phyloP scores from a whole-genome alignment of 768 basidiomycete species.

The Mycena indigotica region DNA sequence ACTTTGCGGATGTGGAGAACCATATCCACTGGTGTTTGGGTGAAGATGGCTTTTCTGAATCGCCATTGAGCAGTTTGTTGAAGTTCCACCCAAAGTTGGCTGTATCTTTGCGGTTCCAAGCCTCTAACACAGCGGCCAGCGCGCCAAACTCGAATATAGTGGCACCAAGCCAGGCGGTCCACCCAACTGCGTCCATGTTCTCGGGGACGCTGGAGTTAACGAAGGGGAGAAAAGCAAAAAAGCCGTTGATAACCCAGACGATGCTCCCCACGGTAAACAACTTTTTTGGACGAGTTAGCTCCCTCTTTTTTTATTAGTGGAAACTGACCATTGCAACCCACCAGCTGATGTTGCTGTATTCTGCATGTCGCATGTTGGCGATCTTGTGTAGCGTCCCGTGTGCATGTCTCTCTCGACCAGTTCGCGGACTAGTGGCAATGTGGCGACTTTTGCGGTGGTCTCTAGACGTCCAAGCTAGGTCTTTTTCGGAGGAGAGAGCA shows the following conservation, averaged over 20 bases:
- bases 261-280: constrained; percentile 45
- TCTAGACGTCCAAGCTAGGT: constrained; percentile 42
- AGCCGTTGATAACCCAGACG: constrained; percentile 61
- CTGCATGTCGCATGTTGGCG: constrained; percentile 34
- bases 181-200: constrained; percentile 40
- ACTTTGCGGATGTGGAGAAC: constrained; percentile 40
- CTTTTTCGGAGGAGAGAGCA: constrained; percentile 8
- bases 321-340: constrained; percentile 41
- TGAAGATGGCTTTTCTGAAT: constrained; percentile 16
- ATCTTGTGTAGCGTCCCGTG: constrained; percentile 23
- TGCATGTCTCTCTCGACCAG: constrained; percentile 21
- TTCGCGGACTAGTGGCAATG: constrained; percentile 26
- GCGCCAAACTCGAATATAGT: constrained; percentile 62
- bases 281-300: constrained; percentile 17
- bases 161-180: constrained; percentile 58
- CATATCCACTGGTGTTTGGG: constrained; percentile 35
- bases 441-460: constrained; percentile 42
- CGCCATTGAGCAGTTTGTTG: constrained; percentile 19
- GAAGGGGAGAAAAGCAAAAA: constrained; percentile 53
- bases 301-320: background rate
- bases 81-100: constrained; percentile 41
- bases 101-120: constrained; percentile 49
- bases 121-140: constrained; percentile 55
- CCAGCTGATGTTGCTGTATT: constrained; percentile 50
- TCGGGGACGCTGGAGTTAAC: constrained; percentile 31